These are phyloP conservation scores for Psilocybe cubensis DNA, from an alignment of 768 basidiomycete genomes.

Conservation along the genomic window DNA sequence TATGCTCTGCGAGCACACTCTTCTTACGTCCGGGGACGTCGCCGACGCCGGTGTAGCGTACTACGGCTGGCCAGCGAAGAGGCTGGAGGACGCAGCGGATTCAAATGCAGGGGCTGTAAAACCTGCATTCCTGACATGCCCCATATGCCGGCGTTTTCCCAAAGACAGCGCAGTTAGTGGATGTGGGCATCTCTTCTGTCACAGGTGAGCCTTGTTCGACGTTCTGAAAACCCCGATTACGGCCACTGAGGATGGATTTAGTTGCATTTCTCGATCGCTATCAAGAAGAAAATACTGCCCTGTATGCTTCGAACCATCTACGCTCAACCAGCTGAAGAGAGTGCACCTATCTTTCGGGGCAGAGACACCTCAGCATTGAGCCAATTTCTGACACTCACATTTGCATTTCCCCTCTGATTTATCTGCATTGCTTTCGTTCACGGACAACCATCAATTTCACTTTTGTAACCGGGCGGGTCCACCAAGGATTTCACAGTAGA, in stretches of 20 bases:
- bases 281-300: constrained; percentile 25
- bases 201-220: constrained; percentile 15
- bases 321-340: constrained; percentile 16
- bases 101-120: background rate
- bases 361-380: background rate
- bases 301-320: constrained; percentile 23
- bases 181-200: constrained; percentile 36
- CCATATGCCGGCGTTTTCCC: constrained; percentile 34
- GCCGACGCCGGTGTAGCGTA: constrained; percentile 43
- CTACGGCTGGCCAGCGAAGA: constrained; percentile 47
- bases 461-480: too few species aligned
- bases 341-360: constrained; percentile 26
- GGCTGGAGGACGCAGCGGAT: constrained; percentile 17
- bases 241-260: constrained; percentile 3
- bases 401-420: background rate
- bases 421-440: background rate
- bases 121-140: constrained; percentile 30
- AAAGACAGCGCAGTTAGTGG: constrained; percentile 30
- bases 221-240: background rate
- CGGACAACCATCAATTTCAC: background rate
- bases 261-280: constrained; percentile 21
- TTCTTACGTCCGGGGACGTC: constrained; percentile 49
- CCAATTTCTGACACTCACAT: background rate
- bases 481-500: too few species aligned
- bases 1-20: constrained; percentile 52